Conservation (phyloP, 225 moss, liverwort and hornwort genomes). For the Antitrichia curtipendula region DNA sequence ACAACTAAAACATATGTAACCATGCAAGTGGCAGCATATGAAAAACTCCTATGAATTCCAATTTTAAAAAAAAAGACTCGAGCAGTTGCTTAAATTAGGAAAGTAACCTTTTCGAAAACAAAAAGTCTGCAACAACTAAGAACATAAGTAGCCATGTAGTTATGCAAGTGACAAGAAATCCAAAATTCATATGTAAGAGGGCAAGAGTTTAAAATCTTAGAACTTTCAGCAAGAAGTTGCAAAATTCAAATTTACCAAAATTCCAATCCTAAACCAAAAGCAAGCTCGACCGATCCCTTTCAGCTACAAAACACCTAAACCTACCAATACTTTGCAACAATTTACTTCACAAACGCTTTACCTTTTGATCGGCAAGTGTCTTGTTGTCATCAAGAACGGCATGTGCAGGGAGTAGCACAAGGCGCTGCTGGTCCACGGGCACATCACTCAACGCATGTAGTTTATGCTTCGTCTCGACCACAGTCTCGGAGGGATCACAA, state of each 20-base stretch:
- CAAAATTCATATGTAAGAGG: background rate
- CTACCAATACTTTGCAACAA: background rate
- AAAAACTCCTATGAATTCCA: background rate
- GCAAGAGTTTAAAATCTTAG: background rate
- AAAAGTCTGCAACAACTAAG: background rate
- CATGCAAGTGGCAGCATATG: background rate
- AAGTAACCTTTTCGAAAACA: background rate
- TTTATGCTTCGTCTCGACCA: slow-evolving; percentile 83
- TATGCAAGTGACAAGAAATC: background rate
- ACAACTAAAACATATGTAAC: background rate
- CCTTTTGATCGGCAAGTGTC: slow-evolving; percentile 97
- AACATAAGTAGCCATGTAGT: background rate
- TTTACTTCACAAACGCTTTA: background rate
- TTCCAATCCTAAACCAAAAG: background rate
- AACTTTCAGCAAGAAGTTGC: background rate
- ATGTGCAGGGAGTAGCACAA: slow-evolving; percentile 57
- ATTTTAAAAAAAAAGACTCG: background rate
- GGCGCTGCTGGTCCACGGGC: slow-evolving; percentile 85
- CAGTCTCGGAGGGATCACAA: slow-evolving; percentile 87
- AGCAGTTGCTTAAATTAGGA: background rate
- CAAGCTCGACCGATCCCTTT: background rate
- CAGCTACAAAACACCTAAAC: background rate
- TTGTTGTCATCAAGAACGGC: slow-evolving; percentile 66
- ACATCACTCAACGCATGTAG: slow-evolving; percentile 83
- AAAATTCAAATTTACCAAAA: background rate